Percentiles rank a stretch among this genome's conserved stretches.
Conservation (phyloP, 192 early-diverging fungal genomes). For the Lunasporangiospora selenospora region DNA sequence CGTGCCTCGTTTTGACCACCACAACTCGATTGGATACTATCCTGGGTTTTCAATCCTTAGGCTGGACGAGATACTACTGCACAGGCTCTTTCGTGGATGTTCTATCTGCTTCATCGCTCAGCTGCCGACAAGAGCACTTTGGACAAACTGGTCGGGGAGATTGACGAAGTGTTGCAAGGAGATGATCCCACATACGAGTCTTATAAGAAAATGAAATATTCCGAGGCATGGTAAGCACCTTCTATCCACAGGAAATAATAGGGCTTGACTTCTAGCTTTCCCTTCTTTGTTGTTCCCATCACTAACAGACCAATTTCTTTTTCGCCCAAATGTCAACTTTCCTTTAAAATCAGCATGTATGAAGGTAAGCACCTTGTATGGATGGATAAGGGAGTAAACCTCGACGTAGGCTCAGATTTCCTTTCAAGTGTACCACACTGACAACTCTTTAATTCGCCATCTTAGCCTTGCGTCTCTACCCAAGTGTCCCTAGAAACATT, state of each 20-base stretch:
- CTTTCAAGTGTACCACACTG: too few relatives aligned
- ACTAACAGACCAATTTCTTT: too few relatives aligned
- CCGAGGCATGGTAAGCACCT: conserved; percentile 28
- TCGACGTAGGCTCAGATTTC: too few relatives aligned
- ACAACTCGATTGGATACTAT: not conserved
- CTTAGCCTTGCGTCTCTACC: conserved; percentile 51
- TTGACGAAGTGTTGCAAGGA: conserved; percentile 27
- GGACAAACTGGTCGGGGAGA: conserved; percentile 33
- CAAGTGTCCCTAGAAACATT: conserved; percentile 56
- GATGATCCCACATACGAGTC: conserved; percentile 26
- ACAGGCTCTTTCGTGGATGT: conserved; percentile 46
- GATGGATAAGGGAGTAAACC: too few relatives aligned
- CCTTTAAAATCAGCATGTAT: too few relatives aligned
- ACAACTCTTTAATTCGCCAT: conserved; percentile 10
- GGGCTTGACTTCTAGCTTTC: not conserved
- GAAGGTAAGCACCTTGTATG: too few relatives aligned
- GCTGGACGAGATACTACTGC: conserved; percentile 49
- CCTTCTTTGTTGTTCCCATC: too few relatives aligned
- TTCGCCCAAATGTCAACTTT: too few relatives aligned
- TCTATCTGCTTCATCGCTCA: conserved; percentile 50
- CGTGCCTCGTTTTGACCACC: too few relatives aligned
- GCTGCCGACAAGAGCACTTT: conserved; percentile 35
- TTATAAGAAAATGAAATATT: conserved; percentile 33
- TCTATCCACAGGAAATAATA: too few relatives aligned
- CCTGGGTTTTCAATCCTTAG: not conserved